Conservation (phyloP, 2,329 filamentous ascomycete genomes). For the Trichophyton schoenleinii region DNA sequence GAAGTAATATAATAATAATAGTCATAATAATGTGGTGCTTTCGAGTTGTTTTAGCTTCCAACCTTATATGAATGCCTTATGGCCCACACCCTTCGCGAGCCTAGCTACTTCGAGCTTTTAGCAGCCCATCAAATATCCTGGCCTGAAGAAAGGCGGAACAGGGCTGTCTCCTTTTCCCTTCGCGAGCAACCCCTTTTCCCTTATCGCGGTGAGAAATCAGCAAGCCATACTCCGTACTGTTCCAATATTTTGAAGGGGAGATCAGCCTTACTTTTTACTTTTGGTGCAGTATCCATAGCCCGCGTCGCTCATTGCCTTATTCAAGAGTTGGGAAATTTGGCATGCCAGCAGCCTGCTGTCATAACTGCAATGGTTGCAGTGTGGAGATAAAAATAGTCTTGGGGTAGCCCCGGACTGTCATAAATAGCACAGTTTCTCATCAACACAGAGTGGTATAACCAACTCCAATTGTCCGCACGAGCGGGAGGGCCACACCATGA, state of each 20-base stretch:
- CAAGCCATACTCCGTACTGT: too few species aligned
- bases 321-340: too few species aligned
- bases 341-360: background rate
- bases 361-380: background rate
- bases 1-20: background rate
- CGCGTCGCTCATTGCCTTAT: too few species aligned
- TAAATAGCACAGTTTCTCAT: background rate
- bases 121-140: background rate
- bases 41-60: background rate
- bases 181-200: background rate
- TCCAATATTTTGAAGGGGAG: background rate
- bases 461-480: background rate
- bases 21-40: background rate
- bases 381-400: constrained; percentile 1
- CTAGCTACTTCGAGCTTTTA: background rate
- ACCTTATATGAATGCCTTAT: background rate
- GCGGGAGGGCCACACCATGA: background rate
- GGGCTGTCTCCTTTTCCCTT: background rate
- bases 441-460: background rate
- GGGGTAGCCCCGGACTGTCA: background rate
- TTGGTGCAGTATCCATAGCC: background rate
- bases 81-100: background rate
- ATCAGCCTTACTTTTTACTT: background rate
- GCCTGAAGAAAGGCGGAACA: background rate
- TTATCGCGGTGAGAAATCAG: too few species aligned